phyloP scores from a whole-genome alignment of 2,329 filamentous ascomycete species.

The Xylaria sp. region DNA sequence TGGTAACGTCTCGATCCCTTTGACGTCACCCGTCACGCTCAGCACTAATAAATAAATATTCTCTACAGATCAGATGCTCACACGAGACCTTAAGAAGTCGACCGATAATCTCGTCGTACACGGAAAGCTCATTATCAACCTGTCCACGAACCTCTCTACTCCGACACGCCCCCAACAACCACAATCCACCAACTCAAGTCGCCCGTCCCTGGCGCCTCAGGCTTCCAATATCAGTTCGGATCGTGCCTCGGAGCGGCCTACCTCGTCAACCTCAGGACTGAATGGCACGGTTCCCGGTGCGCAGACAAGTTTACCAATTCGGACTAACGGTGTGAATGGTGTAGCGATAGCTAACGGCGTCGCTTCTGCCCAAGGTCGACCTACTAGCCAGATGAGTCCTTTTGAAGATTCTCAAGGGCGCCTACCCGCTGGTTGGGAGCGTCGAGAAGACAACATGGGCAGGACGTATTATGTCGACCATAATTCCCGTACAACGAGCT shows the following conservation, averaged over 20 bases:
- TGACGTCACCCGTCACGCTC: constrained; percentile 30
- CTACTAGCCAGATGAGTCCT: constrained; percentile 76
- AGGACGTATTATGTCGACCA: constrained; percentile 99
- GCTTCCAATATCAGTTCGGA: constrained; percentile 58
- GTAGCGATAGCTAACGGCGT: constrained; percentile 51
- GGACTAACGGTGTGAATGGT: constrained; percentile 60
- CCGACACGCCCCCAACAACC: constrained; percentile 65
- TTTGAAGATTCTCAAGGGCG: constrained; percentile 97
- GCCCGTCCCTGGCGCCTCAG: constrained; percentile 58
- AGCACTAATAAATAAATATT: constrained; percentile 46
- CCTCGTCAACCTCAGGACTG: constrained; percentile 62
- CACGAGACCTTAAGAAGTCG: constrained; percentile 94
- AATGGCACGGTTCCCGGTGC: constrained; percentile 57
- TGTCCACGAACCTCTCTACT: constrained; percentile 86
- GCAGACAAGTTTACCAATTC: constrained; percentile 56
- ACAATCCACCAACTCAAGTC: constrained; percentile 55
- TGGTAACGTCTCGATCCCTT: constrained; percentile 66
- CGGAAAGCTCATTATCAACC: constrained; percentile 94
- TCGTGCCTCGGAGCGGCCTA: constrained; percentile 59
- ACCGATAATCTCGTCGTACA: constrained; percentile 98
- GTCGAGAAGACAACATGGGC: constrained; percentile 92
- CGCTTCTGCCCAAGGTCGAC: constrained; percentile 52
- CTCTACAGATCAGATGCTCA: constrained; percentile 93
- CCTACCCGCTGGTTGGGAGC: constrained; percentile 93
- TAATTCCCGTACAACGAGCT: constrained; percentile 95